phyloP scores from a whole-genome alignment of 768 basidiomycete species.

The Auricularia cornea region DNA sequence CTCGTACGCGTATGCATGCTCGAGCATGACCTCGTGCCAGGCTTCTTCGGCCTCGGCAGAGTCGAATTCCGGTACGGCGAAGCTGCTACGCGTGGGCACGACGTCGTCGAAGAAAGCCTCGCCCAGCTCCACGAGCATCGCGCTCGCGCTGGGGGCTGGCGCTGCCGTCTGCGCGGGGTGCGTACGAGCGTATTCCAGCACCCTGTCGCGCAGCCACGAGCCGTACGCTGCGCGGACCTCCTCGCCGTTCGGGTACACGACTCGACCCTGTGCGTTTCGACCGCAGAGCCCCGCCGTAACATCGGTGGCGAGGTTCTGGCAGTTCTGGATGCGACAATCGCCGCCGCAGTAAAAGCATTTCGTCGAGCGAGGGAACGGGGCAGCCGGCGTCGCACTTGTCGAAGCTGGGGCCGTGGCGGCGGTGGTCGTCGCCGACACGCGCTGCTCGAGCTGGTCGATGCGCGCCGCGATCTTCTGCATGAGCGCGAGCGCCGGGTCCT shows the following conservation, averaged over 20 bases:
- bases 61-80: too few relatives aligned
- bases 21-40: too few relatives aligned
- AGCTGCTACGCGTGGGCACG: background rate
- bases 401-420: background rate
- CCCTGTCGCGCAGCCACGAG: background rate
- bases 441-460: background rate
- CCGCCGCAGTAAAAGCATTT: background rate
- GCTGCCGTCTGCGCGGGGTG: background rate
- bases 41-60: too few relatives aligned
- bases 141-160: background rate
- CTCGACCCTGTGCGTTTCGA: background rate
- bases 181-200: background rate
- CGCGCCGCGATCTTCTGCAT: background rate
- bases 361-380: background rate
- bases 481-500: background rate
- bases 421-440: background rate
- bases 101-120: background rate
- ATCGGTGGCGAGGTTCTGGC: background rate
- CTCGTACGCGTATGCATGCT: too few relatives aligned
- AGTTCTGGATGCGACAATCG: background rate
- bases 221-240: background rate
- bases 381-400: background rate
- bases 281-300: background rate
- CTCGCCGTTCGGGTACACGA: background rate
- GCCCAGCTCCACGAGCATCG: background rate